Evolutionary conservation across 1,139 yeast genomes (phyloP).

Genomic region (Lodderomyces theae): DNA sequence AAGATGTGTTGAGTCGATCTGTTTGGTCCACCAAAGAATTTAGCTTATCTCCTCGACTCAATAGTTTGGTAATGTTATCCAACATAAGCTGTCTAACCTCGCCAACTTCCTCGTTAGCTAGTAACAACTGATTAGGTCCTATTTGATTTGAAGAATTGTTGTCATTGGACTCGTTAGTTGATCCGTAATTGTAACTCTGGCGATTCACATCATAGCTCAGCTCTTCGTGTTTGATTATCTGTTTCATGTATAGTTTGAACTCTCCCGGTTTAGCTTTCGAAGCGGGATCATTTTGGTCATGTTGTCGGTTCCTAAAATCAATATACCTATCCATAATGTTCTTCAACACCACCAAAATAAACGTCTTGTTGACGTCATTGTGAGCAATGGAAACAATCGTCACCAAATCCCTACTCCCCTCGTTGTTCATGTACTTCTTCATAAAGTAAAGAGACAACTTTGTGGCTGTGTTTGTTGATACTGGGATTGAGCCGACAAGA

Average conservation of each 20-base stretch:
- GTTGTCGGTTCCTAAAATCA: constrained; percentile 34
- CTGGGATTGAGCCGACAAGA: constrained; percentile 43
- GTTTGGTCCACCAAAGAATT: constrained; percentile 78
- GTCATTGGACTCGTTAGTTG: constrained; percentile 17
- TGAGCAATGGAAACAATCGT: constrained; percentile 50
- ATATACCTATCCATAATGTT: constrained; percentile 50
- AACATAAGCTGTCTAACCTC: constrained; percentile 62
- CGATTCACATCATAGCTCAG: constrained; percentile 40
- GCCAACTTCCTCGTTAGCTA: constrained; percentile 49
- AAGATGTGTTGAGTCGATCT: constrained; percentile 64
- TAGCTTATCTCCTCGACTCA: constrained; percentile 80
- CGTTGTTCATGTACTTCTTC: constrained; percentile 44
- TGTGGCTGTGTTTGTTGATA: constrained; percentile 28
- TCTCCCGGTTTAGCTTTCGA: constrained; percentile 38
- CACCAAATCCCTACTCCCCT: constrained; percentile 49
- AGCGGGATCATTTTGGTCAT: constrained; percentile 8
- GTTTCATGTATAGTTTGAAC: constrained; percentile 52
- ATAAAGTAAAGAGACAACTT: constrained; percentile 46
- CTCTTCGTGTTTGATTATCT: constrained; percentile 51
- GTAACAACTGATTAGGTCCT: constrained; percentile 38
- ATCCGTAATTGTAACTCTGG: constrained; percentile 35
- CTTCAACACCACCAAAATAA: constrained; percentile 47
- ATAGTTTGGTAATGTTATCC: constrained; percentile 64
- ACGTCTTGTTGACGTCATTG: constrained; percentile 40
- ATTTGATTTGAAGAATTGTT: constrained; percentile 21